Evolutionary conservation across 176 grass and related monocot genomes (phyloP).

Genomic region (Dendrocalamus sinicus): DNA sequence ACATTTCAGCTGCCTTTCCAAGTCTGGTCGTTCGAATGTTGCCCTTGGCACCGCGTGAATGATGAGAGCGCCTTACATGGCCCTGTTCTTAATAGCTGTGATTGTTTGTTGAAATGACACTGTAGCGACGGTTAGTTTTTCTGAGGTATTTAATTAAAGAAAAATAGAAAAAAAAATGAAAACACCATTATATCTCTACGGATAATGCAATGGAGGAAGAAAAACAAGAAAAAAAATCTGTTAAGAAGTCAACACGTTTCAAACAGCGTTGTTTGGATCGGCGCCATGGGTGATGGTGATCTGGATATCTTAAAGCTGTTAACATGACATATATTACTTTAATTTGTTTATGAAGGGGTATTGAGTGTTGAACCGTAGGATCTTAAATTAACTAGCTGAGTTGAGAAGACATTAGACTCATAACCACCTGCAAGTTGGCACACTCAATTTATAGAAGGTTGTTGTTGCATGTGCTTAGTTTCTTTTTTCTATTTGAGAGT

Average conservation of each 20-base stretch:
- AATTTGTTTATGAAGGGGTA: background rate
- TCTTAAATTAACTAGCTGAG: background rate
- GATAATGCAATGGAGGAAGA: too few relatives aligned
- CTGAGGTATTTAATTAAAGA: too few relatives aligned
- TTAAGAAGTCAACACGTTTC: too few relatives aligned
- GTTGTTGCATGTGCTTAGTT: background rate
- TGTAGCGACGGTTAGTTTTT: too few relatives aligned
- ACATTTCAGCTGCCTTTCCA: background rate
- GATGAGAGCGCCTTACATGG: background rate
- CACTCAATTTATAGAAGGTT: background rate
- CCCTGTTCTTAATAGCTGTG: too few relatives aligned
- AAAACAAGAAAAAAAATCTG: too few relatives aligned
- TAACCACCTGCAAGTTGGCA: background rate
- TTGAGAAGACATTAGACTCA: conserved; percentile 10
- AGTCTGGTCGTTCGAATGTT: background rate
- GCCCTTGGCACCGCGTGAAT: background rate
- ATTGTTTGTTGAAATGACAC: too few relatives aligned
- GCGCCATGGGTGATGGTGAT: background rate
- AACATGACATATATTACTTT: background rate
- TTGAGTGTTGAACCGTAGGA: conserved; percentile 11
- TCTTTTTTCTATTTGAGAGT: too few relatives aligned
- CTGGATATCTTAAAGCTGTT: background rate
- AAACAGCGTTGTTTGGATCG: too few relatives aligned
- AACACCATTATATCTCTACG: too few relatives aligned
- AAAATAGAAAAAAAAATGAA: too few relatives aligned